These are phyloP conservation scores for Azolla pinnata DNA, from an alignment of 75 land plant genomes.

Conservation along the genomic window DNA sequence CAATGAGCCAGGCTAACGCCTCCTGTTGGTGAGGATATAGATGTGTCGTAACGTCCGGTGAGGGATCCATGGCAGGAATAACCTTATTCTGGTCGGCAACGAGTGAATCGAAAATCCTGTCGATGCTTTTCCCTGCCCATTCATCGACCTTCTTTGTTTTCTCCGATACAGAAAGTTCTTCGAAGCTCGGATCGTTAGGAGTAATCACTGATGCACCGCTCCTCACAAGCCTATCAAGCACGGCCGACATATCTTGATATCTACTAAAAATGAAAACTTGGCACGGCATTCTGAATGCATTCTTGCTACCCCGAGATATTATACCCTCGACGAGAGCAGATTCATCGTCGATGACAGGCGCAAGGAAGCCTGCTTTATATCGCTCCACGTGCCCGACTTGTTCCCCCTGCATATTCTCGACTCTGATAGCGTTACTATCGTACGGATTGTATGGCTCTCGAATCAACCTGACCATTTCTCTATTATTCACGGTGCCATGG, in stretches of 20 bases:
- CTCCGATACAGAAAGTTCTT: slow-evolving; percentile 30
- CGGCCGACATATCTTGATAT: slow-evolving; percentile 16
- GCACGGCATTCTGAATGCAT: slow-evolving; percentile 51
- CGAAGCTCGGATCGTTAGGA: slow-evolving; percentile 24
- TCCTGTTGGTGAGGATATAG: slow-evolving; percentile 76
- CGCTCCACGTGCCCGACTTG: slow-evolving; percentile 86
- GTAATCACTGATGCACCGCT: slow-evolving; percentile 42
- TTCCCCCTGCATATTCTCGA: slow-evolving; percentile 44
- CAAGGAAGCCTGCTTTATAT: slow-evolving; percentile 44
- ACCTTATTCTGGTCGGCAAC: slow-evolving; percentile 7
- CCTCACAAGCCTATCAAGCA: slow-evolving; percentile 14
- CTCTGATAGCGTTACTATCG: slow-evolving; percentile 74
- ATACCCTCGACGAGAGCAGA: slow-evolving; percentile 47
- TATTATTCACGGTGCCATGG: slow-evolving; percentile 49
- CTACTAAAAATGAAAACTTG: slow-evolving; percentile 55
- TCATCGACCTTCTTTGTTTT: slow-evolving; percentile 7
- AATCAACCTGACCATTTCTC: slow-evolving; percentile 73
- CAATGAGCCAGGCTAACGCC: slow-evolving; percentile 73
- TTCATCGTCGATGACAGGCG: slow-evolving; percentile 54
- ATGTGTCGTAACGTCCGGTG: slow-evolving; percentile 31
- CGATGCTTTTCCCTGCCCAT: slow-evolving; percentile 29
- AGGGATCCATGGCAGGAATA: slow-evolving; percentile 37
- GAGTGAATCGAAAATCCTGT: slow-evolving; percentile 51
- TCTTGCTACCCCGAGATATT: slow-evolving; percentile 42
- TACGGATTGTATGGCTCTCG: slow-evolving; percentile 67